Percentiles rank a stretch among this genome's conserved stretches.
Conservation (phyloP, 2,329 filamentous ascomycete species). For the Alternaria panax region DNA sequence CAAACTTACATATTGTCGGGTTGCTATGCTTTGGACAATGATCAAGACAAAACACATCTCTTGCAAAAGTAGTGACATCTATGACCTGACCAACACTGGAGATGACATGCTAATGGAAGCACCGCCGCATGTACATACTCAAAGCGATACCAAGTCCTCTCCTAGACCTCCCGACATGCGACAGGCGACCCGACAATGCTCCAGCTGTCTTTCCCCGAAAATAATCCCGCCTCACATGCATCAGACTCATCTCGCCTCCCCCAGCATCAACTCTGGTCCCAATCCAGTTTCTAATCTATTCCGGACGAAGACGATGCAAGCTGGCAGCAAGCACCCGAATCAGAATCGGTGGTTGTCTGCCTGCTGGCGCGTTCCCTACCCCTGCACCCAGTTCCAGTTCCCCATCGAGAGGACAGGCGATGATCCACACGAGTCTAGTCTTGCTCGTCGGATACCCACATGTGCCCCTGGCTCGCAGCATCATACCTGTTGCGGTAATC, state of each 20-base stretch:
- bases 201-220: neutral
- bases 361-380: neutral
- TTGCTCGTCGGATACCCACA: neutral
- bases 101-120: neutral
- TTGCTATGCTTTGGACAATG: neutral
- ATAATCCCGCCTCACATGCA: neutral
- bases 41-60: neutral
- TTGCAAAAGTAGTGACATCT: neutral
- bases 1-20: neutral
- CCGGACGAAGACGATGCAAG: constrained; percentile 2
- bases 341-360: neutral
- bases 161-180: constrained; percentile 7
- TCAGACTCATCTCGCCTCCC: neutral
- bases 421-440: neutral
- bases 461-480: constrained; percentile 12
- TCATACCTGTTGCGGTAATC: constrained; percentile 11
- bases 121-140: neutral
- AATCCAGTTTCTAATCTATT: neutral
- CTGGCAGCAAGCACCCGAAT: neutral
- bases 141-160: constrained; percentile 1
- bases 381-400: neutral
- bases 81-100: neutral
- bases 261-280: neutral
- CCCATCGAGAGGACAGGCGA: neutral
- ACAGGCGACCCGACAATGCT: constrained; percentile 1